Base-by-base conservation (phyloP, 1,284 basidiomycete genomes). In the Cutaneotrichosporon arboriforme region DNA sequence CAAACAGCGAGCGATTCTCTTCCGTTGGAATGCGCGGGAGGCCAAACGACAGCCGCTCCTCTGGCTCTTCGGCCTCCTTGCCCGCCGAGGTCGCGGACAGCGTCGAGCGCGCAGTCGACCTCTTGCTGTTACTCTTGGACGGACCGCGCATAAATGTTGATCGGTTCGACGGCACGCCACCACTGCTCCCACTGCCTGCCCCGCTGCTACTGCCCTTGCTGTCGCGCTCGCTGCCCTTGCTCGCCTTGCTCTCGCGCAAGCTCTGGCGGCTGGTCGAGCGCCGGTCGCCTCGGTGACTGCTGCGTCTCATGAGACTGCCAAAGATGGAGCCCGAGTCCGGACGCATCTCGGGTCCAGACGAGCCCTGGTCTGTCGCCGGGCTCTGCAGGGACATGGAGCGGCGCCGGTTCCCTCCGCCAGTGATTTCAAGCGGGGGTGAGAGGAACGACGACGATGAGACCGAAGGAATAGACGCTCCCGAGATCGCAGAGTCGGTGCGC, bases 1-100 rank as follows among this genome's bases (percentile, higher is more conserved):
- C 51, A 8, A 52, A 48, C 15, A 40, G n/a, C 31, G 41, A 49
- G 31, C 41, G 26, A 13, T 36, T 46, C 20, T 51, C 49, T 37
- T 60, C 59, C 4, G 57, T 46, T 8, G 60, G 52, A 13, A 73
- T 68, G 33, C 58, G 57, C 2, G 70, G 70, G 20, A 73, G 58
- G 36, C 70, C 70, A 46, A 70, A 73, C 8, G 67, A 69, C 22
- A 57, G 50, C 8, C 70, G 54, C 38, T 62, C 58, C 26, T 31
- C 26, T 4, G 53, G 22, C 9, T 46, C 44, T 18, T 47, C 50
- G 17, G 43, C 17, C 13, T 31, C 33, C 31, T 45, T 31, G 33
- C 31, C 33, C 1, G 43, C 43, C 8, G 43, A 45, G 7, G 26
- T 31, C 26, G 26, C 26, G 26, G 26, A 31, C 26, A 31, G 26